Evolutionary conservation across 306 rosid species (phyloP).

Genomic region (Datisca glomerata): DNA sequence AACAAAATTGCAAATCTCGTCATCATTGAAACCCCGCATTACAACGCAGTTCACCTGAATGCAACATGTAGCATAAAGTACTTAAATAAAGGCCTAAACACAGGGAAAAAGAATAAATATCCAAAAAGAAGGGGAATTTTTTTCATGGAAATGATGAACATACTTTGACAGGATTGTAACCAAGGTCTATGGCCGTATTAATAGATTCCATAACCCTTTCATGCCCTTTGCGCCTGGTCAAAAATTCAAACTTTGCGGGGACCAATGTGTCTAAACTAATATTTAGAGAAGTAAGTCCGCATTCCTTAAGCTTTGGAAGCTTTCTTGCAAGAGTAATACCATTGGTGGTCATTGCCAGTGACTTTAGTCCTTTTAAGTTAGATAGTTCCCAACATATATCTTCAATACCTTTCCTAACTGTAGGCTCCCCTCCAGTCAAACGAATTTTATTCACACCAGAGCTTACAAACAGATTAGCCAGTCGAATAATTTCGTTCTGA

Average conservation of each 20-base stretch:
- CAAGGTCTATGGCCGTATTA: constrained; percentile 63
- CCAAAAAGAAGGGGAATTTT: neutral
- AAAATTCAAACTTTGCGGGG: constrained; percentile 80
- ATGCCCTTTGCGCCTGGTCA: constrained; percentile 90
- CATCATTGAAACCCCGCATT: constrained; percentile 92
- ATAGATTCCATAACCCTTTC: constrained; percentile 70
- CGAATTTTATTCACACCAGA: constrained; percentile 80
- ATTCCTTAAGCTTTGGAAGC: constrained; percentile 69
- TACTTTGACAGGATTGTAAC: constrained; percentile 87
- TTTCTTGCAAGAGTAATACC: constrained; percentile 57
- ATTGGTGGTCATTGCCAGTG: constrained; percentile 73
- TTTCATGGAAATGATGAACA: constrained; percentile 1
- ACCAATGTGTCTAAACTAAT: constrained; percentile 83
- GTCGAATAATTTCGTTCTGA: constrained; percentile 42
- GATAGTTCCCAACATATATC: constrained; percentile 72
- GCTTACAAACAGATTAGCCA: constrained; percentile 65
- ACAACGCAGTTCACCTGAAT: constrained; percentile 84
- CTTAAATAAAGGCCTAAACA: constrained; percentile 3
- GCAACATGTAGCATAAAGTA: constrained; percentile 11
- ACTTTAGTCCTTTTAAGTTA: constrained; percentile 54
- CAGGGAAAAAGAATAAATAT: constrained; percentile 2
- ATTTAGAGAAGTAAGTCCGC: constrained; percentile 69
- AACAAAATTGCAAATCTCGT: constrained; percentile 77
- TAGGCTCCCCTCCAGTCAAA: constrained; percentile 93
- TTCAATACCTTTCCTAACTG: constrained; percentile 76